Evolutionary conservation across 2,329 filamentous ascomycete species (phyloP), one percentile per base, ranked within the genome.

Genomic region (Didymellaceae sp.): DNA sequence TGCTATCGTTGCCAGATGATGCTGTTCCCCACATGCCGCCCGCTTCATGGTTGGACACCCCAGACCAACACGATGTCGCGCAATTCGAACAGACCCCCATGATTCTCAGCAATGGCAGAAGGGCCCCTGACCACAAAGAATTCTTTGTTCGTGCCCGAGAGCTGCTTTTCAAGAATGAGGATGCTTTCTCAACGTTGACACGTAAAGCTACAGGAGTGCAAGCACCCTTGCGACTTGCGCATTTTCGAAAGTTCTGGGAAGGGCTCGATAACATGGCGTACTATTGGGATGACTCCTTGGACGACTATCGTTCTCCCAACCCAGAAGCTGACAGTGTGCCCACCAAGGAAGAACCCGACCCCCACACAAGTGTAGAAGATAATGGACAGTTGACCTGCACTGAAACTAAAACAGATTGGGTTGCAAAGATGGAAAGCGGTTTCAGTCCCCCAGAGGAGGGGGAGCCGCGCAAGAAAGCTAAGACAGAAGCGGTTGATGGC

Each of bases 281-380:
- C 55, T 86, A 85, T 62, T 87, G 84, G 84, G 84, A 87, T 62
- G 76, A 75, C 30, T 83, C 79, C 51, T 63, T 80, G 38, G 84
- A 87, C 58, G 70, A 84, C 22, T 85, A 85, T 64, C 77, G 77
- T 32, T 65, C 70, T 14, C 63, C 70, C 5, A 57, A 57, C 14
- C 42, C 56, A 41, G 50, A 60, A 22, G 45, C 54, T 26, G 54
- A 41, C 17, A 17, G 31, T 37, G 31, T 33, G n/a, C 35, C 18
- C 43, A 35, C 26, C 11, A 42, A 48, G 17, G 51, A 52, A 35
- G 34, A 22, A 11, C 6, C 25, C 31, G 28, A 40, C 16, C 37
- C 26, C n/a, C 30, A 35, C 18, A 30, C 33, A 32, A 32, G 26
- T 9, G 30, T 47, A 41, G 37, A 49, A 18, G 35, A 17, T 8